These are phyloP conservation scores for Trichosporon faecale DNA, from an alignment of 1,284 basidiomycete genomes.

Conservation along the genomic window DNA sequence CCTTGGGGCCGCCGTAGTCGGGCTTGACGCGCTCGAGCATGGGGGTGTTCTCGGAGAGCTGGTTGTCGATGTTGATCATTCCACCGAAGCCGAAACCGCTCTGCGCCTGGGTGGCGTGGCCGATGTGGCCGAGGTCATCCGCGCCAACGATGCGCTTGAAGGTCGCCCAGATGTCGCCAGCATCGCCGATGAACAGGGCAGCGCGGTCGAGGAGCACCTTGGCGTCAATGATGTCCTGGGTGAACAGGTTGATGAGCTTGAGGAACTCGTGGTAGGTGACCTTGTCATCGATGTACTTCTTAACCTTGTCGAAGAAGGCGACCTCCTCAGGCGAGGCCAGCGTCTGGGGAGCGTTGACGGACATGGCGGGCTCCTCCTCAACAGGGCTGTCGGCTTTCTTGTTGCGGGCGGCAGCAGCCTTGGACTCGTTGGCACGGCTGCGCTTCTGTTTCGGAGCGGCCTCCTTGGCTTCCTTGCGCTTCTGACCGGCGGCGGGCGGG, in stretches of 20 bases:
- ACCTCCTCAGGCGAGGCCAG: conserved; percentile 75
- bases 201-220: conserved; percentile 78
- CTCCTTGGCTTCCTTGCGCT: conserved; percentile 45
- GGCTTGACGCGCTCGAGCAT: conserved; percentile 63
- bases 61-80: conserved; percentile 54
- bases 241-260: conserved; percentile 91
- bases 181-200: conserved; percentile 68
- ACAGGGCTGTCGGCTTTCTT: conserved; percentile 44
- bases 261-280: conserved; percentile 94
- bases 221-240: conserved; percentile 87
- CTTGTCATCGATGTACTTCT: conserved; percentile 75
- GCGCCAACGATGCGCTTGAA: conserved; percentile 84
- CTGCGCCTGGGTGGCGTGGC: conserved; percentile 63
- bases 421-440: conserved; percentile 56
- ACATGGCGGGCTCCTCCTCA: conserved; percentile 27
- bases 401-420: conserved; percentile 30
- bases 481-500: conserved; percentile 24
- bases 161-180: conserved; percentile 72
- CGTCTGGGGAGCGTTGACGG: conserved; percentile 41
- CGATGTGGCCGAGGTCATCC: conserved; percentile 70
- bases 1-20: conserved; percentile 48
- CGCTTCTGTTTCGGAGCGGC: conserved; percentile 45
- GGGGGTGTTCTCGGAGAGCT: conserved; percentile 56
- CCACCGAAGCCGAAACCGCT: conserved; percentile 53
- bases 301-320: conserved; percentile 90